Evolutionary conservation across 108 stramenopile species (phyloP), one percentile per base, ranked within the genome.

Genomic region (Stephanodiscus triporus): DNA sequence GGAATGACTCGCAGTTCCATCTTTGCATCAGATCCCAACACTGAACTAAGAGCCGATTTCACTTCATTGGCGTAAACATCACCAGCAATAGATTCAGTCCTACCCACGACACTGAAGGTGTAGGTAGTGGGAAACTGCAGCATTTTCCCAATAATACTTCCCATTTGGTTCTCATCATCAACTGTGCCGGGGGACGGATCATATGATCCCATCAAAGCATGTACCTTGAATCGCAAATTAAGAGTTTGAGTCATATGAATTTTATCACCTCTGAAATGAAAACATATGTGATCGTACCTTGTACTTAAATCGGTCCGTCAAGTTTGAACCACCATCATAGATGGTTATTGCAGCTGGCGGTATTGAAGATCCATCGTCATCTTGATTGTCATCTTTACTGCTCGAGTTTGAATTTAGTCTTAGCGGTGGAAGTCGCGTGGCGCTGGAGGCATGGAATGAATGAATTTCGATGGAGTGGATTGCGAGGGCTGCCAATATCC

Each of bases 231-330:
- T 29, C 37, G 43, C 5, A 62, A 38, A 62, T 34, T 62, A 0
- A 9, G 24, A 26, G 29, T 57, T 4, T 43, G 63, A 50, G 63
- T 3, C 17, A 7, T 7, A n/a, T 9, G 48, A 64, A 16, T 10
- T 43, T 38, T 9, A 26, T 43, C 23, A 73, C 42, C 37, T 16
- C 30, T 24, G 4, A 57, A 42, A 14, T 24, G 2, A 66, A 26
- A 10, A 66, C 6, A 30, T 61, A 43, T 2, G 42, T 64, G 20
- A 54, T 36, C 66, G 19, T 40, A 76, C 76, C 70, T 89, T 87
- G 78, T 90, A 88, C 64, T 92, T 92, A 76, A 92, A 92, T 19
- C 91, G 72, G 73, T 92, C 91, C 14, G 88, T 87, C 51, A 90
- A 70, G 51, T 89, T 85, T 4, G 68, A 64, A 36, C 68, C 68